Conservation (phyloP, 345 rosid genomes). For the Sisymbrium altissimum region DNA sequence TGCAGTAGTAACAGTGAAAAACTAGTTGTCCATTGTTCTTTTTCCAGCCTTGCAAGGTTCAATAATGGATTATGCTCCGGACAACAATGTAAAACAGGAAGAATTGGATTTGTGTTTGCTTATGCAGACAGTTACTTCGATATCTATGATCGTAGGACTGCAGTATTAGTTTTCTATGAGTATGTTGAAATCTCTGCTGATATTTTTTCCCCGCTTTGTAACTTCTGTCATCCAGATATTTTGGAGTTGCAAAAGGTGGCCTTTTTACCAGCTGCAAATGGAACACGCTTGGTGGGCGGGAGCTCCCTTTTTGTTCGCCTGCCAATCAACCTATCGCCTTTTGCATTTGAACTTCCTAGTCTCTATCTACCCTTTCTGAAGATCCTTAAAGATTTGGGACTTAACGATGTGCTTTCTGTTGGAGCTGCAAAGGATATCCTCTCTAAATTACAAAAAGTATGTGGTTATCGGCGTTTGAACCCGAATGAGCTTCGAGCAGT, state of each 20-base stretch:
- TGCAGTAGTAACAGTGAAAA: neutral
- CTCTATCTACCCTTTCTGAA: slow-evolving; percentile 71
- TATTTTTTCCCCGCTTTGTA: slow-evolving; percentile 1
- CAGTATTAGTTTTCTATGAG: neutral
- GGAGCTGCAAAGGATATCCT: slow-evolving; percentile 71
- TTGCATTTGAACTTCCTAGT: slow-evolving; percentile 88
- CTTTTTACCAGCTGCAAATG: slow-evolving; percentile 90
- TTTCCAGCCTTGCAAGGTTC: slow-evolving; percentile 15
- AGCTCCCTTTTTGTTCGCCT: slow-evolving; percentile 75
- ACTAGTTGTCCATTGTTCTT: neutral
- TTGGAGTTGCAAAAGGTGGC: slow-evolving; percentile 68
- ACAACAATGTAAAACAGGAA: neutral
- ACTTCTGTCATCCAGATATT: slow-evolving; percentile 49
- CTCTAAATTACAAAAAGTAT: slow-evolving; percentile 62
- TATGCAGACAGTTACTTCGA: neutral
- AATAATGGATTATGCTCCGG: neutral
- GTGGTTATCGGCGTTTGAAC: slow-evolving; percentile 87
- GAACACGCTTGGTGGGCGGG: slow-evolving; percentile 79
- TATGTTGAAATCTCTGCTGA: slow-evolving; percentile 5
- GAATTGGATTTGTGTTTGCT: neutral
- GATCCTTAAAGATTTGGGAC: slow-evolving; percentile 83
- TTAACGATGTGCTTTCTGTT: slow-evolving; percentile 70
- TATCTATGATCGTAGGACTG: neutral
- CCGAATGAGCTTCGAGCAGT: slow-evolving; percentile 96
- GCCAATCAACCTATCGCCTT: slow-evolving; percentile 78